Percentiles rank a stretch among this genome's conserved stretches.
Conservation (phyloP, 1,284 basidiomycete genomes). For the Malassezia obtusa region DNA sequence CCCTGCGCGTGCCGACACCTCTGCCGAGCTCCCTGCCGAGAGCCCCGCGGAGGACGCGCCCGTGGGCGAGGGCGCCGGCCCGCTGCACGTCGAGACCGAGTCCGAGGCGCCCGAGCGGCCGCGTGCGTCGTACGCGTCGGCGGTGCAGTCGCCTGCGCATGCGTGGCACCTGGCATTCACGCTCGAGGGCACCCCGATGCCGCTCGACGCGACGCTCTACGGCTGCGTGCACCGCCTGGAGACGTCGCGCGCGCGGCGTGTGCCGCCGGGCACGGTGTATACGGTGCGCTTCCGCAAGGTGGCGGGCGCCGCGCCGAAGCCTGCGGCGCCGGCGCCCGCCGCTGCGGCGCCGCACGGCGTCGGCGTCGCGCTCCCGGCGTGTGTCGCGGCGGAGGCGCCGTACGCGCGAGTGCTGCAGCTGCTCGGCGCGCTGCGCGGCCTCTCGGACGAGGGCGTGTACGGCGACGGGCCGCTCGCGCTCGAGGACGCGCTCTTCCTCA, state of each 20-base stretch:
- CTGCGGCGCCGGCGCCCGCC: constrained; percentile 26
- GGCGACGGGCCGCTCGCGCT: constrained; percentile 47
- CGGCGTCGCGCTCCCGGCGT: constrained; percentile 53
- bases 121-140: constrained; percentile 71
- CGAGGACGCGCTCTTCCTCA: constrained; percentile 75
- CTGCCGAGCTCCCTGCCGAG: too few species aligned
- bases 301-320: constrained; percentile 59
- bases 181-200: constrained; percentile 72
- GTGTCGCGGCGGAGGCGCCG: constrained; percentile 70
- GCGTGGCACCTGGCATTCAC: constrained; percentile 97
- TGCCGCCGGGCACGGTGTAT: constrained; percentile 54
- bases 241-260: constrained; percentile 50
- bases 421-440: constrained; percentile 71
- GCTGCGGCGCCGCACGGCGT: not conserved
- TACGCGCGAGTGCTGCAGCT: constrained; percentile 84
- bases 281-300: constrained; percentile 89
- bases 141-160: constrained; percentile 75
- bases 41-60: not conserved
- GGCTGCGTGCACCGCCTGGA: constrained; percentile 82
- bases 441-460: constrained; percentile 46
- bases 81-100: constrained; percentile 11
- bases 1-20: not conserved
- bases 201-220: constrained; percentile 82
- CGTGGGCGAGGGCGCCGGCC: constrained; percentile 15
- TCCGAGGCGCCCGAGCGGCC: not conserved